Conservation (phyloP, 176 grass and related monocot genomes). For the Microstegium vimineum region DNA sequence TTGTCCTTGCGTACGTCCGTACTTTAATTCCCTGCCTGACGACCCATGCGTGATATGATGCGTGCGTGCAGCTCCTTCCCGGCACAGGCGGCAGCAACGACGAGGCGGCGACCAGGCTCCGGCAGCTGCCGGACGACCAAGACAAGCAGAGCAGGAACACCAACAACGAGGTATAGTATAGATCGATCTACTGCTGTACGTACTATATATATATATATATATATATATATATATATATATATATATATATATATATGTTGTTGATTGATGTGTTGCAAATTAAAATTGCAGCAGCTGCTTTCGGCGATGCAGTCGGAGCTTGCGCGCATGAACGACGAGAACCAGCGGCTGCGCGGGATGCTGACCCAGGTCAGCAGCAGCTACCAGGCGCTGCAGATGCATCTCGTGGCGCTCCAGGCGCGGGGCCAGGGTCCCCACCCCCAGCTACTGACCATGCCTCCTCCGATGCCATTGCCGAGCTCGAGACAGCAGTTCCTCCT, state of each 20-base stretch:
- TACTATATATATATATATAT: no score
- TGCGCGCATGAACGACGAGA: conserved; percentile 81
- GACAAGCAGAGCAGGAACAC: neutral
- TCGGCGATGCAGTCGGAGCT: conserved; percentile 65
- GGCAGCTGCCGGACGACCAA: neutral
- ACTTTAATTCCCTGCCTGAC: neutral
- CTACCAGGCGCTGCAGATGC: conserved; percentile 87
- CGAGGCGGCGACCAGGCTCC: neutral
- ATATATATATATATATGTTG: no score
- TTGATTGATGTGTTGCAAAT: no score
- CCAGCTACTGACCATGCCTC: neutral
- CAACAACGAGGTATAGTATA: no score
- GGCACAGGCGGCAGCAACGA: neutral
- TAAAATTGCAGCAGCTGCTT: no score
- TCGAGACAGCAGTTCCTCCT: no score
- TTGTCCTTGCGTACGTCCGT: no score
- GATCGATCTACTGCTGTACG: no score
- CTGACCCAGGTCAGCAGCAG: conserved; percentile 66
- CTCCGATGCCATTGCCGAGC: conserved; percentile 29
- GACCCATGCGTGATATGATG: no score
- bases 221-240: no score
- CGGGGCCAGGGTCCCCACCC: no score
- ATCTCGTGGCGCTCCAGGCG: conserved; percentile 61
- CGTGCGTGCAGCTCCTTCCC: neutral
- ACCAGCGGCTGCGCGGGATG: conserved; percentile 71